Evolutionary conservation across 2,329 filamentous ascomycete species (phyloP).

Genomic region (Microdochium bolleyi): DNA sequence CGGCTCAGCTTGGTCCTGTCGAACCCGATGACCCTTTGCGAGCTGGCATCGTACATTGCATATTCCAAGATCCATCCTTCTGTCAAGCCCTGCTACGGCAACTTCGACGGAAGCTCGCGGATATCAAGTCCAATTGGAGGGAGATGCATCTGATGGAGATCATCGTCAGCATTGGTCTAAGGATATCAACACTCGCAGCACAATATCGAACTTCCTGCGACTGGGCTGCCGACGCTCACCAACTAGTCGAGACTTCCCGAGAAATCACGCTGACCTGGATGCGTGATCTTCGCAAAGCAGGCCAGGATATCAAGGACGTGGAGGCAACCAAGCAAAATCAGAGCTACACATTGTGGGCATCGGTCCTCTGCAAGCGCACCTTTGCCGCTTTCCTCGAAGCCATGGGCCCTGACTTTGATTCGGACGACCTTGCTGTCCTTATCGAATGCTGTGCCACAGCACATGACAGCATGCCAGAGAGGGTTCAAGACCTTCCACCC

Average conservation of each 20-base stretch:
- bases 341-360: conserved; percentile 41
- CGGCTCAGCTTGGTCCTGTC: conserved; percentile 45
- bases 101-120: conserved; percentile 9
- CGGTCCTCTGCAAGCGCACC: conserved; percentile 43
- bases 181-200: conserved; percentile 19
- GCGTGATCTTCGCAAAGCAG: conserved; percentile 32
- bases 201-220: conserved; percentile 2
- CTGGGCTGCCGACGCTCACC: conserved; percentile 7
- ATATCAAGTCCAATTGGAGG: conserved; percentile 39
- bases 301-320: conserved; percentile 25
- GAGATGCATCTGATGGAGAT: conserved; percentile 51
- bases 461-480: conserved; percentile 35
- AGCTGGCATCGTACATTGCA: conserved; percentile 36
- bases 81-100: conserved; percentile 30
- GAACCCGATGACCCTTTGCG: conserved; percentile 10
- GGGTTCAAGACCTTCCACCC: conserved; percentile 22
- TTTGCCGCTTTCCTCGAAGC: conserved; percentile 13
- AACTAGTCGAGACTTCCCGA: conserved; percentile 32
- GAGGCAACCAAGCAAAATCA: conserved; percentile 28
- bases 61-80: conserved; percentile 42
- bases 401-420: conserved; percentile 1
- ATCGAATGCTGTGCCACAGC: conserved; percentile 21
- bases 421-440: conserved; percentile 9
- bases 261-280: conserved; percentile 42
- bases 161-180: conserved; percentile 41